A percentile compares a stretch with the other conserved stretches of the same genome.
Conservation (phyloP, 805 yeast genomes). For the Phaffomyces thermotolerans region DNA sequence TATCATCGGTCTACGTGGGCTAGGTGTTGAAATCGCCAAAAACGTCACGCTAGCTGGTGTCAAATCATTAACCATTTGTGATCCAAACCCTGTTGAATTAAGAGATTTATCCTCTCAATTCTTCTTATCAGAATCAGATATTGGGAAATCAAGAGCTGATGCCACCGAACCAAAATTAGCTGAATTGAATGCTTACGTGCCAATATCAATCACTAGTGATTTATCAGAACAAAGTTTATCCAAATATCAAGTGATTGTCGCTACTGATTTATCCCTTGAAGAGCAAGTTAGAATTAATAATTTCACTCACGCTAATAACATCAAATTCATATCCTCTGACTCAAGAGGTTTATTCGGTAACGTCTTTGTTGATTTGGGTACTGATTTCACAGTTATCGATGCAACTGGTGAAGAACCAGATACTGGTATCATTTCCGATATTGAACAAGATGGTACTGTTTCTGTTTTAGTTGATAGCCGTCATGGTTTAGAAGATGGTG, state of each 20-base stretch:
- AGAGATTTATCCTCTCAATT: slow-evolving; percentile 85
- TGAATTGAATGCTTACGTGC: slow-evolving; percentile 88
- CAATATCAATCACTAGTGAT: slow-evolving; percentile 57
- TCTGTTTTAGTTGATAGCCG: slow-evolving; percentile 87
- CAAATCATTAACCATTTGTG: slow-evolving; percentile 79
- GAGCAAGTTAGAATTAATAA: slow-evolving; percentile 70
- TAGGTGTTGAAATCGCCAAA: slow-evolving; percentile 95
- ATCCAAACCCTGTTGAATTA: slow-evolving; percentile 60
- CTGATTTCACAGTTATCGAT: slow-evolving; percentile 71
- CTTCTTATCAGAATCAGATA: slow-evolving; percentile 61
- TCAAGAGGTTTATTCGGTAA: slow-evolving; percentile 84
- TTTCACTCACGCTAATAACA: slow-evolving; percentile 63
- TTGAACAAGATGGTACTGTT: slow-evolving; percentile 85
- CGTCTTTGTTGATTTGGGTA: slow-evolving; percentile 87
- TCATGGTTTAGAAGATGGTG: slow-evolving; percentile 92
- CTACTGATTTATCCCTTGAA: slow-evolving; percentile 68
- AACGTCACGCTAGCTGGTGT: slow-evolving; percentile 97
- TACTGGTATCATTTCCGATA: slow-evolving; percentile 81
- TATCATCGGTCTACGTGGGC: slow-evolving; percentile 81
- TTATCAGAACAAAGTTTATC: slow-evolving; percentile 47
- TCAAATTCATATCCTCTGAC: slow-evolving; percentile 77
- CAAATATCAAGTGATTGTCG: slow-evolving; percentile 72
- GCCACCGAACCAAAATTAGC: slow-evolving; percentile 62
- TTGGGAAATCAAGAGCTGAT: slow-evolving; percentile 73
- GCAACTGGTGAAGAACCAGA: slow-evolving; percentile 89